phyloP scores from a whole-genome alignment of 371 early-diverging fungal species.

The Blakeslea trispora region DNA sequence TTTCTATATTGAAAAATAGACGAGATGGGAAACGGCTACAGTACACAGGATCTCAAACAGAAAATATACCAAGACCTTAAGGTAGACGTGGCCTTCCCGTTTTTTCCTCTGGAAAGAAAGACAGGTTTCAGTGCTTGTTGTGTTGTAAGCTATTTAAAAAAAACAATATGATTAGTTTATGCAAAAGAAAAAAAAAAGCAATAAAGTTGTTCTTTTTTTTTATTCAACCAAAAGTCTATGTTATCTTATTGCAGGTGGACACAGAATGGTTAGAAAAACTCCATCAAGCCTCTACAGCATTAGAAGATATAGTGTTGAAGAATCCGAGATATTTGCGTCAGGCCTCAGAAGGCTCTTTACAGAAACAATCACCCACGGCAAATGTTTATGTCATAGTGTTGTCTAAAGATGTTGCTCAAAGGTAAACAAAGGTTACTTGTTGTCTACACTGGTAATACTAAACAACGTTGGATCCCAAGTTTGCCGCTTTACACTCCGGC shows the following conservation, averaged over 20 bases:
- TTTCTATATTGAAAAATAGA: too few relatives aligned
- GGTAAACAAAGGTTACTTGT: background rate
- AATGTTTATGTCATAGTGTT: conserved; percentile 46
- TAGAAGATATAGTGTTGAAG: conserved; percentile 15
- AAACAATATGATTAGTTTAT: background rate
- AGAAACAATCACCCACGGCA: conserved; percentile 50
- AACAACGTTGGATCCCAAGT: background rate
- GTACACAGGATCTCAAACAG: conserved; percentile 35
- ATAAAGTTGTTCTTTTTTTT: conserved; percentile 1
- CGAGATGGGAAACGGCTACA: conserved; percentile 35
- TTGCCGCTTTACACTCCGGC: conserved; percentile 8
- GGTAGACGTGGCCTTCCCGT: conserved; percentile 61
- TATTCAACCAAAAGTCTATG: background rate
- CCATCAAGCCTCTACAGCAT: conserved; percentile 3
- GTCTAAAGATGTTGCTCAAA: conserved; percentile 31
- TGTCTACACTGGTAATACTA: background rate
- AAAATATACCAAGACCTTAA: conserved; percentile 52
- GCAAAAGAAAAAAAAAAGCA: background rate
- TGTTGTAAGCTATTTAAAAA: conserved; percentile 46
- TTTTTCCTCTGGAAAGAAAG: conserved; percentile 51
- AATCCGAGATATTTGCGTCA: conserved; percentile 25
- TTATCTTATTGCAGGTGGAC: conserved; percentile 33
- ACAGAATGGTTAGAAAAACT: conserved; percentile 48
- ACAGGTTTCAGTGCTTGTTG: conserved; percentile 59
- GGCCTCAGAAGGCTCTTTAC: conserved; percentile 17